Percentiles rank a stretch among this genome's conserved stretches.
Evolutionary conservation across 192 early-diverging fungal genomes (phyloP).

Genomic region (Kickxella alabastrina): DNA sequence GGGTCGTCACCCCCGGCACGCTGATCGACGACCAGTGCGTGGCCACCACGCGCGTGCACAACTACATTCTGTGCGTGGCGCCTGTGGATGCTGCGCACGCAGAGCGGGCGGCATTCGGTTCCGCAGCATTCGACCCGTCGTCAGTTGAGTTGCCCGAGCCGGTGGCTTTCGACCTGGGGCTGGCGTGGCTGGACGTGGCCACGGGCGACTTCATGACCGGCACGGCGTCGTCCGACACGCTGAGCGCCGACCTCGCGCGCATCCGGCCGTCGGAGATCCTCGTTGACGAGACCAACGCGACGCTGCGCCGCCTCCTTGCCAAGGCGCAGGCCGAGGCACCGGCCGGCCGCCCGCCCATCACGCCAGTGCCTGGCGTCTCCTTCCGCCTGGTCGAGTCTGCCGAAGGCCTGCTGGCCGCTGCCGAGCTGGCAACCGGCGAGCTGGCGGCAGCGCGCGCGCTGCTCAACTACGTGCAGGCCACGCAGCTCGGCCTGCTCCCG

Average conservation of each 20-base stretch:
- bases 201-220: conserved; percentile 84
- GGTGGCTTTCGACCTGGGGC: conserved; percentile 44
- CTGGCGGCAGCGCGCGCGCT: conserved; percentile 48
- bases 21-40: conserved; percentile 71
- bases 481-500: conserved; percentile 62
- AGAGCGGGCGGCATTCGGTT: background rate
- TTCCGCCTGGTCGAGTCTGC: no score
- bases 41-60: conserved; percentile 61
- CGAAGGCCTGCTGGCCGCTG: conserved; percentile 30
- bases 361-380: background rate
- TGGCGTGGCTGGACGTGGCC: conserved; percentile 90
- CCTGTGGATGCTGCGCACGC: conserved; percentile 13
- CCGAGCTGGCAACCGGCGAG: conserved; percentile 34
- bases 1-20: conserved; percentile 85
- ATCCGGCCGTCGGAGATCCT: conserved; percentile 86
- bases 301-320: conserved; percentile 10
- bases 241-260: conserved; percentile 70
- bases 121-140: conserved; percentile 14
- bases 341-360: conserved; percentile 19
- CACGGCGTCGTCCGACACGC: conserved; percentile 38
- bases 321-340: conserved; percentile 1
- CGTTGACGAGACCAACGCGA: conserved; percentile 41
- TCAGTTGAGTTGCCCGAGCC: conserved; percentile 10
- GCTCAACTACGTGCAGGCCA: conserved; percentile 67
- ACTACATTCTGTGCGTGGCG: conserved; percentile 68